A percentile compares a stretch with the other conserved stretches of the same genome.
These are phyloP conservation scores for Forsythia suspensa DNA, from an alignment of 257 asterid species.

Conservation along the genomic window DNA sequence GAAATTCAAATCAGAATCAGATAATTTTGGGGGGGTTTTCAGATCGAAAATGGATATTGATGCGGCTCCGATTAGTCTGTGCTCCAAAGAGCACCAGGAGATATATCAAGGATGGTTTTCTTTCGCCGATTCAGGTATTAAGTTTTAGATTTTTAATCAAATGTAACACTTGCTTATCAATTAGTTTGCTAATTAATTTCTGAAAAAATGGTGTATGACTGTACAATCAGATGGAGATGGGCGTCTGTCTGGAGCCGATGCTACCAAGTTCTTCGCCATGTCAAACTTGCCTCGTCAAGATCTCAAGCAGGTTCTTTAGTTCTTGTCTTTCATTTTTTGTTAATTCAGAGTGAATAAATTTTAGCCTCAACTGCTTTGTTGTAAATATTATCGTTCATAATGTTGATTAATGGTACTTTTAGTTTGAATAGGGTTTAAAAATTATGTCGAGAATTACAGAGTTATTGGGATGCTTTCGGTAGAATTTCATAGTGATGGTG, in stretches of 20 bases:
- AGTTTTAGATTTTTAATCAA: neutral
- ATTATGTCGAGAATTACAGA: neutral
- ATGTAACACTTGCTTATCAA: neutral
- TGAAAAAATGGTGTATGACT: neutral
- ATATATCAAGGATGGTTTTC: slow-evolving; percentile 82
- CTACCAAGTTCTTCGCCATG: slow-evolving; percentile 81
- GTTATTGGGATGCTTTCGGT: neutral
- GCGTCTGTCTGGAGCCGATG: slow-evolving; percentile 81
- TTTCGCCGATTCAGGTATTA: slow-evolving; percentile 76
- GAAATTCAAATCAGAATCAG: slow-evolving; percentile 1
- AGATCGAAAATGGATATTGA: slow-evolving; percentile 67
- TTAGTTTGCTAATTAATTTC: neutral
- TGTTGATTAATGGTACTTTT: neutral
- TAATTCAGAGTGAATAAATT: neutral
- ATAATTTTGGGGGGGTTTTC: neutral
- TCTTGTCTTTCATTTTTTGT: neutral
- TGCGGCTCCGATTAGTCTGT: slow-evolving; percentile 72
- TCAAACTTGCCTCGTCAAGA: slow-evolving; percentile 85
- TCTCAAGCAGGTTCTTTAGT: slow-evolving; percentile 74
- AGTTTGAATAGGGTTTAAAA: neutral
- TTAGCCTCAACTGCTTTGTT: neutral
- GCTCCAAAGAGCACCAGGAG: slow-evolving; percentile 80
- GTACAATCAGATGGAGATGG: slow-evolving; percentile 80
- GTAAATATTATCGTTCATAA: neutral
- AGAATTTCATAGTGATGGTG: neutral